A percentile compares a stretch with the other conserved stretches of the same genome.
phyloP scores from a whole-genome alignment of 352 stramenopile species.

The Phytophthora aleatoria region DNA sequence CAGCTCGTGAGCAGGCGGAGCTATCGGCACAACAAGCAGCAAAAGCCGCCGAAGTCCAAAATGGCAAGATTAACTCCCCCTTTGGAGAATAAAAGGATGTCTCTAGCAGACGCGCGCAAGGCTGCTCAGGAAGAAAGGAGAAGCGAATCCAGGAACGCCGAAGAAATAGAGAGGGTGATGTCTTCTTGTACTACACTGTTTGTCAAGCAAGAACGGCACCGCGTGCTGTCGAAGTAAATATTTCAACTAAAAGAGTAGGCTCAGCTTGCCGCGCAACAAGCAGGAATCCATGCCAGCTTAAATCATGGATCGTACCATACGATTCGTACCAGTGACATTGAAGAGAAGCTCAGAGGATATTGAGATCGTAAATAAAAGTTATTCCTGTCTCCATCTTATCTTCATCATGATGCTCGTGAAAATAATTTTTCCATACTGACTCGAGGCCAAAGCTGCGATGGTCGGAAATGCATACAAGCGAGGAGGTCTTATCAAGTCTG shows the following conservation, averaged over 20 bases:
- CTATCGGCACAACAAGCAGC: not conserved
- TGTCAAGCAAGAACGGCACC: too few species aligned
- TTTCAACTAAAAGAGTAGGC: too few species aligned
- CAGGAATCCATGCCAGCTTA: too few species aligned
- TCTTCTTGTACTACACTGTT: too few species aligned
- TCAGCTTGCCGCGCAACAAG: too few species aligned
- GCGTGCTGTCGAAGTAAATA: too few species aligned
- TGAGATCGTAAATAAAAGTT: not conserved
- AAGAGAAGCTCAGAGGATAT: not conserved
- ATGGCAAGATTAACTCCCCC: not conserved
- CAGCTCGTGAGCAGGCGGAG: slow-evolving; percentile 2
- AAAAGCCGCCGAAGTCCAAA: not conserved
- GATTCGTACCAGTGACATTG: too few species aligned
- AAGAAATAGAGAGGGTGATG: not conserved
- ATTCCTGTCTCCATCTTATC: not conserved
- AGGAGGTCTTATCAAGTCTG: slow-evolving; percentile 3
- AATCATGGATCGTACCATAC: too few species aligned
- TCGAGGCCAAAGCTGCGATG: not conserved
- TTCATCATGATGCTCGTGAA: not conserved
- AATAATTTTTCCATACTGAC: not conserved
- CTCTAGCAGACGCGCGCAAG: slow-evolving; percentile 7
- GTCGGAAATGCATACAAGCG: slow-evolving; percentile 5
- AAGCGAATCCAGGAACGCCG: slow-evolving; percentile 53
- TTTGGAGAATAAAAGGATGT: not conserved
- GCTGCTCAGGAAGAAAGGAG: slow-evolving; percentile 30